Evolutionary conservation across 768 basidiomycete genomes (phyloP).

Genomic region (Cystofilobasidium capitatum): DNA sequence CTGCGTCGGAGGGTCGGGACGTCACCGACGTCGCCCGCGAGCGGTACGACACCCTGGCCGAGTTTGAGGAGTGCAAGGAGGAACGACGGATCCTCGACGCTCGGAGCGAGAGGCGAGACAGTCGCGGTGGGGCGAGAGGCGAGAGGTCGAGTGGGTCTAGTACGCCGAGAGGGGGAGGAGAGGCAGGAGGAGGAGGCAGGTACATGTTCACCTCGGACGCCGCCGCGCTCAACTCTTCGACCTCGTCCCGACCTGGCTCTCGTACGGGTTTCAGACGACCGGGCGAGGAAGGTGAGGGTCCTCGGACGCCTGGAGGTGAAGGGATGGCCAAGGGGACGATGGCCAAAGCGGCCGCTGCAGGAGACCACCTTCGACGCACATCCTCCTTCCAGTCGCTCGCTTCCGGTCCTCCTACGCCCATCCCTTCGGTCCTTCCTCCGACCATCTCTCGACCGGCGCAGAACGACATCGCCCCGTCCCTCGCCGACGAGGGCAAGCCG

Average conservation of each 20-base stretch:
- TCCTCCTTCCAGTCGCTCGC: conserved; percentile 18
- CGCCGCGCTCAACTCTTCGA: conserved; percentile 40
- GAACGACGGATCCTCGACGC: conserved; percentile 79
- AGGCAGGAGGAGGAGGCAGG: conserved; percentile 41
- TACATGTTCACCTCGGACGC: conserved; percentile 40
- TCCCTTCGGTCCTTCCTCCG: conserved; percentile 85
- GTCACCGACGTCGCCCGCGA: conserved; percentile 63
- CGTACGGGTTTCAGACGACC: conserved; percentile 82
- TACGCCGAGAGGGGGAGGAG: conserved; percentile 34
- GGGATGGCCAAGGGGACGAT: conserved; percentile 3
- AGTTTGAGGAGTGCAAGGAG: conserved; percentile 79
- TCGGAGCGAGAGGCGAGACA: conserved; percentile 52
- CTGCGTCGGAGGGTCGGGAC: conserved; percentile 62
- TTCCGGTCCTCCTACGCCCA: conserved; percentile 51
- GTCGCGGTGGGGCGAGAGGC: conserved; percentile 42
- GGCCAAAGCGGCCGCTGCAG: neutral
- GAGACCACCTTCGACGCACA: conserved; percentile 18
- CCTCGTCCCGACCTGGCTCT: conserved; percentile 53
- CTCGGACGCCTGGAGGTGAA: conserved; percentile 49
- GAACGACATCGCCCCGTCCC: conserved; percentile 39
- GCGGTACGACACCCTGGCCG: conserved; percentile 71
- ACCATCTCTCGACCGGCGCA: conserved; percentile 32
- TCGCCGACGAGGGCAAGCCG: conserved; percentile 46
- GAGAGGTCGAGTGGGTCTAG: conserved; percentile 35
- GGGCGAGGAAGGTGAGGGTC: conserved; percentile 50